A percentile compares a stretch with the other conserved stretches of the same genome.
phyloP scores from a whole-genome alignment of 768 basidiomycete species.

The Termitomyces sp. region DNA sequence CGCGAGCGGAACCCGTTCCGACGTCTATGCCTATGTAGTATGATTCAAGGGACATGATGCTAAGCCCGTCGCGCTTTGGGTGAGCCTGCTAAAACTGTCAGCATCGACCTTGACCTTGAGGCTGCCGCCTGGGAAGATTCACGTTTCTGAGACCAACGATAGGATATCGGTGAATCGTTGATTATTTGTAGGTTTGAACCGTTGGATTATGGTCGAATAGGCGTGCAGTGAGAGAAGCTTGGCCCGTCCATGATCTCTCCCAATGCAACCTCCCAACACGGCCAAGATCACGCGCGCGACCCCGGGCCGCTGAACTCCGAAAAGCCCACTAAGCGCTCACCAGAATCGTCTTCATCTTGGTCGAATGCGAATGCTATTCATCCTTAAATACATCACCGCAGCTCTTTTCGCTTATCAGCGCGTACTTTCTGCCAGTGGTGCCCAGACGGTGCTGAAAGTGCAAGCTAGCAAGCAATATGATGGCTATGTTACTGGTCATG shows the following conservation, averaged over 20 bases:
- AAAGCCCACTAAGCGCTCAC: not conserved
- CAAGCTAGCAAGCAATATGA: not conserved
- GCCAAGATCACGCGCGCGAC: not conserved
- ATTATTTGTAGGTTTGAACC: no score
- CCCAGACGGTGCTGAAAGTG: slow-evolving; percentile 4
- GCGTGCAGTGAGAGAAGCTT: no score
- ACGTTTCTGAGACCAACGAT: not conserved
- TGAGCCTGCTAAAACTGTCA: not conserved
- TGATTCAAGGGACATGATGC: slow-evolving; percentile 27
- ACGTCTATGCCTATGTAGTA: slow-evolving; percentile 79
- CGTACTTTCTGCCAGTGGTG: not conserved
- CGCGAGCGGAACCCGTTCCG: slow-evolving; percentile 92
- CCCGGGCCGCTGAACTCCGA: not conserved
- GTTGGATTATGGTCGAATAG: not conserved
- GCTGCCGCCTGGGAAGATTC: not conserved
- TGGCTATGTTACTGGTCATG: not conserved
- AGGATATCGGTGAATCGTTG: not conserved
- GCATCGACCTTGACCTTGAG: not conserved
- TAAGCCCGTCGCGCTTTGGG: not conserved
- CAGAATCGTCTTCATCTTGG: not conserved
- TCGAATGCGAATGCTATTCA: not conserved
- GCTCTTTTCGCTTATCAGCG: slow-evolving; percentile 1
- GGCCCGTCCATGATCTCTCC: no score
- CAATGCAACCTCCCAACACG: not conserved
- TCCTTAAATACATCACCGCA: not conserved